These are phyloP conservation scores for Dissoconium aciculare DNA, from an alignment of 2,329 filamentous ascomycete species.

Conservation along the genomic window DNA sequence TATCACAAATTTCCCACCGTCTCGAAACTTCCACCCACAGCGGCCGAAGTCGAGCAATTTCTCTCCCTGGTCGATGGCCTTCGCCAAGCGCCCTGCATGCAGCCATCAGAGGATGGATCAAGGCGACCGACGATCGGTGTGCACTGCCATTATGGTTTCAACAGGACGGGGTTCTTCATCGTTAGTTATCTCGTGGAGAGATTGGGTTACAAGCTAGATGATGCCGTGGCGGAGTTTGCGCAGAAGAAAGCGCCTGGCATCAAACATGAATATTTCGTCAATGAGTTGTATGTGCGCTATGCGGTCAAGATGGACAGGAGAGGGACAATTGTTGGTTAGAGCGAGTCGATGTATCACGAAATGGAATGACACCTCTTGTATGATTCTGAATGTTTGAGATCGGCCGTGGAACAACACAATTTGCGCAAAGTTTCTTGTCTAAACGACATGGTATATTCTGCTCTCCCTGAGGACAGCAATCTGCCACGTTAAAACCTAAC, in stretches of 20 bases:
- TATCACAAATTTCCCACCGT: slow-evolving; percentile 79
- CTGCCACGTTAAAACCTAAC: too few species aligned
- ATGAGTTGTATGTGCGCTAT: slow-evolving; percentile 70
- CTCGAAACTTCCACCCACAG: slow-evolving; percentile 68
- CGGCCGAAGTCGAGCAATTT: slow-evolving; percentile 46
- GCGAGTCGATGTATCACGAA: background rate
- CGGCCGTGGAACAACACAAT: too few species aligned
- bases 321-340: slow-evolving; percentile 8
- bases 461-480: too few species aligned
- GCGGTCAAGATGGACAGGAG: slow-evolving; percentile 19
- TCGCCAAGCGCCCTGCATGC: slow-evolving; percentile 22
- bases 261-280: slow-evolving; percentile 75
- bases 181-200: slow-evolving; percentile 81
- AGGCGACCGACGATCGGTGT: slow-evolving; percentile 48
- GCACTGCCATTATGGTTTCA: slow-evolving; percentile 94
- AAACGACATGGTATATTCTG: too few species aligned
- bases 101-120: slow-evolving; percentile 23
- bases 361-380: background rate
- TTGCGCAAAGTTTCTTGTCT: too few species aligned
- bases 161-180: slow-evolving; percentile 82
- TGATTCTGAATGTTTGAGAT: slow-evolving; percentile 4
- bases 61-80: slow-evolving; percentile 41
- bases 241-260: slow-evolving; percentile 64
- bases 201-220: slow-evolving; percentile 53
- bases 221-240: slow-evolving; percentile 68